Evolutionary conservation across 495 filamentous ascomycete genomes (phyloP), one percentile per base, ranked within the genome.

Genomic region (Coniosporium apollinis): DNA sequence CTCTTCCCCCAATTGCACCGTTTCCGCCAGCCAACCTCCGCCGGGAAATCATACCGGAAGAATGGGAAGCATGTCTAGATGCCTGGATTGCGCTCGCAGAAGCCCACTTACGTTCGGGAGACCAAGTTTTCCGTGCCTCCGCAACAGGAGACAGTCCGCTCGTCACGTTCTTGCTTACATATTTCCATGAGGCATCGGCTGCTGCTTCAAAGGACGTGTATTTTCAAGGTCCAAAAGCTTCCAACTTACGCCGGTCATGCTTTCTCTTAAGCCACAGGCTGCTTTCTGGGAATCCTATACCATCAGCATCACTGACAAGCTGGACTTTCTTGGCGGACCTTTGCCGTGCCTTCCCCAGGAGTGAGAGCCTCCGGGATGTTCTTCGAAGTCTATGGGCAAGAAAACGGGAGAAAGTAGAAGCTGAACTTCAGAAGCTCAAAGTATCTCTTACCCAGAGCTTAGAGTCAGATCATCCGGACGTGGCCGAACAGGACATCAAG

Each of bases 1-100:
- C 52, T 20, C 62, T 82, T 14, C 82, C 82, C 18, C 63, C 70
- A 18, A 65, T 92, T 51, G 81, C 79, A 25, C 65, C 79, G 3
- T 81, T 85, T 43, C 85, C 84, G 16, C 65, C 74, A 28, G 57
- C 67, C n/a, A 57, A 60, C 35, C 70, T 83, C 57, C 70, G 75
- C 43, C 66, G 68, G 20, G 66, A 65, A 37, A 64, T 91, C 21
- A 58, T 65, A 6, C 66, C 73, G 1, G 57, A 67, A 20, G 82
- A 91, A 55, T 91, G 83, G 84, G 68, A 76, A 36, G 61, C 67
- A 22, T 86, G 77, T 51, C 54, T 89, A 13, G 73, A 82, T 50
- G 76, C 80, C 28, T 92, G 83, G 84, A 55, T 76, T 14, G 49
- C 68, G 6, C 59, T 91, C 3, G 50, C 72, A 17, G 64, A 72